Evolutionary conservation across 106 monocot genomes (phyloP).

Genomic region (Apostasia ramifera): DNA sequence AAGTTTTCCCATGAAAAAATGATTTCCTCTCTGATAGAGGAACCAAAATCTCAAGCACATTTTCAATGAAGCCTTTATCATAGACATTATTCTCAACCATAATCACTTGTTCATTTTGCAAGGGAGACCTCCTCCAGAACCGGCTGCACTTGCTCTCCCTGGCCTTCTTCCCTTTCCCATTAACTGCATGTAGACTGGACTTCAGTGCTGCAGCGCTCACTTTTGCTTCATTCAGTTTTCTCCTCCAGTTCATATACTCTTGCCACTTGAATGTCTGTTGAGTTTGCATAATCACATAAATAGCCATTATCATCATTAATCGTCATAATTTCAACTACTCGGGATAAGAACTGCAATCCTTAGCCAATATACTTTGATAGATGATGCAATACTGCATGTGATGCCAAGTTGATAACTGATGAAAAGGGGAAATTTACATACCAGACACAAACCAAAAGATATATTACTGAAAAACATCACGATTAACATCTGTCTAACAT

Average conservation of each 20-base stretch:
- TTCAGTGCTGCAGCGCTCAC: slow-evolving; percentile 63
- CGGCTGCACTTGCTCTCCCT: slow-evolving; percentile 56
- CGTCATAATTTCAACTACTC: too few species aligned
- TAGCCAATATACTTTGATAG: too few species aligned
- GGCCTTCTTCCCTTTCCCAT: slow-evolving; percentile 24
- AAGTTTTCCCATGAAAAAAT: slow-evolving; percentile 40
- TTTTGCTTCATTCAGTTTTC: slow-evolving; percentile 77
- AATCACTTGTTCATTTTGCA: slow-evolving; percentile 26
- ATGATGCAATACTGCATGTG: too few species aligned
- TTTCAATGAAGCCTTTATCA: slow-evolving; percentile 53
- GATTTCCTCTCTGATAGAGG: slow-evolving; percentile 63
- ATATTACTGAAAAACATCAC: too few species aligned
- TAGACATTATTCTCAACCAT: slow-evolving; percentile 63
- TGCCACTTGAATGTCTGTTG: slow-evolving; percentile 94
- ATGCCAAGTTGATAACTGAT: too few species aligned
- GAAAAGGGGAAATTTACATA: too few species aligned
- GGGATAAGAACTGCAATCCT: too few species aligned
- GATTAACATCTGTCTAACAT: too few species aligned
- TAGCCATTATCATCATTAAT: background rate
- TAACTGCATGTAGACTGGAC: slow-evolving; percentile 30
- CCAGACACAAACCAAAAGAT: too few species aligned
- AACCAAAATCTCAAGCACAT: slow-evolving; percentile 52
- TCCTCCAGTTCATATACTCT: slow-evolving; percentile 87
- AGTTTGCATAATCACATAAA: background rate
- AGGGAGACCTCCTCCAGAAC: slow-evolving; percentile 44